phyloP scores from a whole-genome alignment of 306 rosid species.

The Glycine tomentella region DNA sequence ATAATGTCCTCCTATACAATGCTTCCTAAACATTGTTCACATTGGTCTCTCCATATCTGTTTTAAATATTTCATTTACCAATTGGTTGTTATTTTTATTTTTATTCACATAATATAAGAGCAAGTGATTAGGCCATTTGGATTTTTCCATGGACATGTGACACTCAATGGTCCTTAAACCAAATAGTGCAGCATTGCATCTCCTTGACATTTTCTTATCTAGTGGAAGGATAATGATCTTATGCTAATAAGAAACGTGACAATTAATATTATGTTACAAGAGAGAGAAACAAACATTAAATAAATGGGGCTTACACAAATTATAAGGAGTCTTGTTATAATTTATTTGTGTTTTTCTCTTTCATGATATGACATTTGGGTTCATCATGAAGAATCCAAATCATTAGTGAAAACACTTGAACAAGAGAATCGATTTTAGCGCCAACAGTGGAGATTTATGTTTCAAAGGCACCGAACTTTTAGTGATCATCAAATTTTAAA shows the following conservation, averaged over 20 bases:
- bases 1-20: constrained; percentile 24
- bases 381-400: background rate
- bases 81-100: background rate
- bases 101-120: background rate
- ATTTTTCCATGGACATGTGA: constrained; percentile 32
- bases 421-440: constrained; percentile 48
- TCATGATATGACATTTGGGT: background rate
- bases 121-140: constrained; percentile 14
- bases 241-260: background rate
- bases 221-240: background rate
- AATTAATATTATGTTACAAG: background rate
- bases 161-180: constrained; percentile 47
- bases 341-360: background rate
- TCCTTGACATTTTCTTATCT: constrained; percentile 35
- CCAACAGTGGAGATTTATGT: constrained; percentile 44
- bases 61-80: constrained; percentile 1
- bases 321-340: background rate
- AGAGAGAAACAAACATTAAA: background rate
- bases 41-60: constrained; percentile 17
- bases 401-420: background rate
- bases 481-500: constrained; percentile 17
- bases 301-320: background rate
- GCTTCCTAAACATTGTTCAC: constrained; percentile 16
- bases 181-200: constrained; percentile 22
- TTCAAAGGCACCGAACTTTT: constrained; percentile 27